Percentiles rank a stretch among this genome's conserved stretches.
These are phyloP conservation scores for Geosmithia putterillii DNA, from an alignment of 2,329 filamentous ascomycete species.

Conservation along the genomic window DNA sequence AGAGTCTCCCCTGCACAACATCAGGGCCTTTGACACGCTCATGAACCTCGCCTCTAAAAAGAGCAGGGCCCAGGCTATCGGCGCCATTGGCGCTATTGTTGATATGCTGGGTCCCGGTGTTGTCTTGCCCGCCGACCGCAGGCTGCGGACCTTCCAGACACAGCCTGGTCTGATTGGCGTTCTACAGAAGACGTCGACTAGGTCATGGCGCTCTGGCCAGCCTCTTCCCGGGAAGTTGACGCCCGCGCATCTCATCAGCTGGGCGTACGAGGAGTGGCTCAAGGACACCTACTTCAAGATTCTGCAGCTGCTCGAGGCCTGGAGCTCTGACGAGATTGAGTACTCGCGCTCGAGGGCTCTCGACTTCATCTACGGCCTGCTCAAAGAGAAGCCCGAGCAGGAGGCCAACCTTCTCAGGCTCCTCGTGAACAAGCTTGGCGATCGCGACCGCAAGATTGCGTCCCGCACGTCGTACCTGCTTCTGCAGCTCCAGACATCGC, in stretches of 20 bases:
- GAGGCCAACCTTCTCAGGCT: constrained; percentile 86
- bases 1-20: constrained; percentile 90
- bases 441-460: constrained; percentile 89
- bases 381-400: constrained; percentile 95
- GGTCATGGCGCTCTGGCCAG: constrained; percentile 55
- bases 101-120: constrained; percentile 87
- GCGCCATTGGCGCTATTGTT: constrained; percentile 84
- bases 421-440: constrained; percentile 91
- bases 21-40: constrained; percentile 76
- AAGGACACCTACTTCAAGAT: constrained; percentile 91
- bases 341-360: constrained; percentile 81
- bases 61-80: constrained; percentile 83
- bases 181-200: constrained; percentile 47
- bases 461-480: constrained; percentile 87
- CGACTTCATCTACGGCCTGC: constrained; percentile 79
- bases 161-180: constrained; percentile 67
- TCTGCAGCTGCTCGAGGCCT: constrained; percentile 78
- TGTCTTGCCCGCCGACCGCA: constrained; percentile 70
- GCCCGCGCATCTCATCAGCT: constrained; percentile 67
- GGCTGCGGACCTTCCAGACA: constrained; percentile 64
- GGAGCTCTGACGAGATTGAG: constrained; percentile 92
- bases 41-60: constrained; percentile 80
- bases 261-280: constrained; percentile 91
- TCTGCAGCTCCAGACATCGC: constrained; percentile 77
- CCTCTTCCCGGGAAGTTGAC: constrained; percentile 62